Conservation (phyloP, 306 rosid species). For the Ceratonia siliqua region DNA sequence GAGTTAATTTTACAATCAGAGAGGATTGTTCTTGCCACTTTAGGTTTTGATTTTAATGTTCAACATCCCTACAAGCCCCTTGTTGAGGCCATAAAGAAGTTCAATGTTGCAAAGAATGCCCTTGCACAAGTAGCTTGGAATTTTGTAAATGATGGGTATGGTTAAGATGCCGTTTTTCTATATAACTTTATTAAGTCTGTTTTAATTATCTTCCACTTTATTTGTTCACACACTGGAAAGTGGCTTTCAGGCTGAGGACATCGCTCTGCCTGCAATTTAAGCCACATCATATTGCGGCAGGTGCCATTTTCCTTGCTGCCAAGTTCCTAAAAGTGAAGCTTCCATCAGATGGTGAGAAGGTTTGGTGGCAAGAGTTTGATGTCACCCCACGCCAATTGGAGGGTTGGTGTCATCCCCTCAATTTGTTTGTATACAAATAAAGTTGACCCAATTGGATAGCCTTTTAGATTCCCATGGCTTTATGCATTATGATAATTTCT, state of each 20-base stretch:
- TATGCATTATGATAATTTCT: slow-evolving; percentile 31
- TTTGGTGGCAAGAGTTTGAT: slow-evolving; percentile 99
- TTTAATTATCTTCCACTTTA: slow-evolving; percentile 36
- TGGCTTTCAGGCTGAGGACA: slow-evolving; percentile 96
- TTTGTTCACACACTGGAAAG: slow-evolving; percentile 62
- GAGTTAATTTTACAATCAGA: slow-evolving; percentile 85
- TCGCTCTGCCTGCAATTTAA: slow-evolving; percentile 99
- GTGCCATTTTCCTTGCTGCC: slow-evolving; percentile 99
- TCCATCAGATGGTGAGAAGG: slow-evolving; percentile 97
- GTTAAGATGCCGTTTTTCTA: slow-evolving; percentile 31
- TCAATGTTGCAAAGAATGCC: slow-evolving; percentile 90
- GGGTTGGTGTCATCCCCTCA: slow-evolving; percentile 80
- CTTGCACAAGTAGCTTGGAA: slow-evolving; percentile 99
- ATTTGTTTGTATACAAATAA: slow-evolving; percentile 35
- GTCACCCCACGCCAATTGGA: slow-evolving; percentile 99
- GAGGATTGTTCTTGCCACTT: slow-evolving; percentile 90
- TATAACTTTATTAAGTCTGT: slow-evolving; percentile 37
- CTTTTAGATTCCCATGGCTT: slow-evolving; percentile 36
- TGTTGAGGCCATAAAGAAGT: slow-evolving; percentile 97
- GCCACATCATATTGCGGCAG: slow-evolving; percentile 99
- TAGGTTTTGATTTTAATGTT: slow-evolving; percentile 87
- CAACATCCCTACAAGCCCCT: slow-evolving; percentile 98
- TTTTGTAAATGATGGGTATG: slow-evolving; percentile 99
- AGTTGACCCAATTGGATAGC: slow-evolving; percentile 37
- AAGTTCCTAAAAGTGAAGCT: slow-evolving; percentile 98